Conservation (phyloP, 108 stramenopile species). For the Stephanodiscus triporus region DNA sequence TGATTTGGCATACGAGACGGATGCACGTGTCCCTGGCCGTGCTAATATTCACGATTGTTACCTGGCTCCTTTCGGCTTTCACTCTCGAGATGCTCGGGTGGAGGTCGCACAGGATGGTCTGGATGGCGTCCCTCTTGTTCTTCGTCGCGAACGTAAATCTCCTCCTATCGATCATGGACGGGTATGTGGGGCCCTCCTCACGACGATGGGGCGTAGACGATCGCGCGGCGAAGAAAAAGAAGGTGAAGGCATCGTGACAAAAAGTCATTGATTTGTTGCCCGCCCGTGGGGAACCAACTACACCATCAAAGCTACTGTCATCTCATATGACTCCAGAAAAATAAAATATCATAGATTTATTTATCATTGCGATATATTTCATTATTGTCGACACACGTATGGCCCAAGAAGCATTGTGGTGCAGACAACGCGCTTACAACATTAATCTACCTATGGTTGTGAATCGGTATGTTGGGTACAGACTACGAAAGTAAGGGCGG, state of each 20-base stretch:
- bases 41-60: slow-evolving; percentile 54
- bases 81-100: slow-evolving; percentile 85
- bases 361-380: too few species aligned
- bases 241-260: neutral
- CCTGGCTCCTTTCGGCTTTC: slow-evolving; percentile 82
- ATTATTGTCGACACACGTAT: too few species aligned
- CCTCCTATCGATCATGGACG: slow-evolving; percentile 47
- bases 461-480: too few species aligned
- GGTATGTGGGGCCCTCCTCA: neutral
- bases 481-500: too few species aligned
- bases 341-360: too few species aligned
- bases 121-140: slow-evolving; percentile 75
- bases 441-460: too few species aligned
- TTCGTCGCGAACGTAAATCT: slow-evolving; percentile 80
- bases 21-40: slow-evolving; percentile 38
- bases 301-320: too few species aligned
- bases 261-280: too few species aligned
- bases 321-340: too few species aligned
- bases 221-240: neutral
- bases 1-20: slow-evolving; percentile 44
- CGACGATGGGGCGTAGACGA: neutral
- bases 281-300: too few species aligned
- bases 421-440: too few species aligned
- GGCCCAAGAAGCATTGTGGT: too few species aligned
- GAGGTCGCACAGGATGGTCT: slow-evolving; percentile 70